A percentile compares a stretch with the other conserved stretches of the same genome.
Conservation (phyloP, 305 asterid genomes). For the Rubia peregrina region DNA sequence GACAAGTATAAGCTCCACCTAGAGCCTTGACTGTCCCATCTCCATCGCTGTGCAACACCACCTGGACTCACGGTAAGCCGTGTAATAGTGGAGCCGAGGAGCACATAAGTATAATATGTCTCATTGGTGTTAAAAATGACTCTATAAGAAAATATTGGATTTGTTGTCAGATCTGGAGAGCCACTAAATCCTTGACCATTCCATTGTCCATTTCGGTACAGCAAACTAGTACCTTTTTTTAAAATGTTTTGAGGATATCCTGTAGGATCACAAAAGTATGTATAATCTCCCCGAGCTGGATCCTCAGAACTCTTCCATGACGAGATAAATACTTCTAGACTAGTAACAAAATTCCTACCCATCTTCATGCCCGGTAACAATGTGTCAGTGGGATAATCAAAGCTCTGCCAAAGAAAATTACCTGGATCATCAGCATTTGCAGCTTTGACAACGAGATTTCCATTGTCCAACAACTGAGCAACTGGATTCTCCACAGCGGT, state of each 20-base stretch:
- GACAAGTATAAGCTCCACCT: slow-evolving; percentile 18
- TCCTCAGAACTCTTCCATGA: slow-evolving; percentile 28
- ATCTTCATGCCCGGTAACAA: slow-evolving; percentile 28
- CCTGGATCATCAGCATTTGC: slow-evolving; percentile 6
- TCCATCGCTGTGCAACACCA: slow-evolving; percentile 24
- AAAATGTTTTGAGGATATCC: slow-evolving; percentile 21
- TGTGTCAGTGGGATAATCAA: slow-evolving; percentile 31
- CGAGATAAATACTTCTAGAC: slow-evolving; percentile 12
- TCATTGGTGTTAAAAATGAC: slow-evolving; percentile 12
- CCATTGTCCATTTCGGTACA: slow-evolving; percentile 25
- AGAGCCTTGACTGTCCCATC: slow-evolving; percentile 18
- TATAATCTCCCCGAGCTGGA: slow-evolving; percentile 29
- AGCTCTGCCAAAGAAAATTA: slow-evolving; percentile 29
- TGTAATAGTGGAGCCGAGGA: slow-evolving; percentile 10
- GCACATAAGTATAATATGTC: slow-evolving; percentile 12
- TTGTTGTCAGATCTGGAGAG: neutral
- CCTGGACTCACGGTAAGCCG: slow-evolving; percentile 11
- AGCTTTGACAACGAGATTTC: slow-evolving; percentile 26
- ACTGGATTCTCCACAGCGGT: slow-evolving; percentile 12
- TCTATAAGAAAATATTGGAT: slow-evolving; percentile 6
- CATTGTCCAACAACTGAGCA: slow-evolving; percentile 23
- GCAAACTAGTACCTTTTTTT: slow-evolving; percentile 6
- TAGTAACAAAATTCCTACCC: slow-evolving; percentile 18
- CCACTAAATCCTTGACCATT: slow-evolving; percentile 29
- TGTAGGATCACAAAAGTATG: slow-evolving; percentile 17